Base-by-base conservation (phyloP, 352 stramenopile species). In the Plasmopara halstedii region DNA sequence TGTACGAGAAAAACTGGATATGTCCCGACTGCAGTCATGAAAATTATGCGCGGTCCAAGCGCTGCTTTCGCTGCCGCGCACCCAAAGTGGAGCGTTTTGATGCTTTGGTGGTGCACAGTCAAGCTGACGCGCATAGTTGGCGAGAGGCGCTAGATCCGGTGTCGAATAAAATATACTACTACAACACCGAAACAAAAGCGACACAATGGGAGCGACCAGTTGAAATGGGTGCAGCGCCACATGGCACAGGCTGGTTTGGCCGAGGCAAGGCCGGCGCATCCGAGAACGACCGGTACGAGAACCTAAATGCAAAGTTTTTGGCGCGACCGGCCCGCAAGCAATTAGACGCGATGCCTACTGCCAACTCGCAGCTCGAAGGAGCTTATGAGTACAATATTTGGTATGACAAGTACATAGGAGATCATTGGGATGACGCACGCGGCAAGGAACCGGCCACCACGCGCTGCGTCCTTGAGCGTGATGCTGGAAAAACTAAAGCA, bases 331-430 rank as follows among this genome's bases (percentile, higher is more conserved):
- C 90, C 9, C 64, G 83, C 21, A 96, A 95, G 62, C 90, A 97
- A 53, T 61, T 95, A 42, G 87, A 96, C n/a, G 71, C 74, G 47
- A 88, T 96, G 67, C 75, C 79, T 19, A 85, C 70, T 11, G 74
- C 68, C 36, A 93, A 93, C 39, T 83, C 85, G 19, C 86, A 84
- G 36, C 54, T 96, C 10, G 88, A 97, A 62, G 90, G 90, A 20
- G 83, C 80, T 18, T 83, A 96, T 44, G 88, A 97, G 63, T 97
- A 96, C 76, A 97, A 97, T 52, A 97, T 97, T 40, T 97, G 87
- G 87, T 97, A 97, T 65, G 84, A 91, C 53, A 95, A 94, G 67
- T 96, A 89, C 65, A 67, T 94, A 18, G 90, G 89, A 6, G 89
- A 97, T 52, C 73, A 95, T 56, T 95, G 83, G 86, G 68, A 70